phyloP scores from a whole-genome alignment of 768 basidiomycete genomes.

The Jaapia argillacea region DNA sequence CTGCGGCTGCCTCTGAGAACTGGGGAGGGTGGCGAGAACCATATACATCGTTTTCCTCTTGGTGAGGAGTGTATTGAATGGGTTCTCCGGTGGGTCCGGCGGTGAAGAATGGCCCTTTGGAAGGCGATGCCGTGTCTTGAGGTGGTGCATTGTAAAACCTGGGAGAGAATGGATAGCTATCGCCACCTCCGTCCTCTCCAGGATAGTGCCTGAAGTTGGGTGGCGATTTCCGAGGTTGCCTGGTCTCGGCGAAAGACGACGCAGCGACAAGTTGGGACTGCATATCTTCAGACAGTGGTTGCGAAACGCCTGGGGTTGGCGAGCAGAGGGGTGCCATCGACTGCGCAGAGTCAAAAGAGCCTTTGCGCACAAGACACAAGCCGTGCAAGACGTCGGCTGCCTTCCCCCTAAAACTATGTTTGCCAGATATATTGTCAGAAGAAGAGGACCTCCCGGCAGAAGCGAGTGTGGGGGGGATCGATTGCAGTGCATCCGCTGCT shows the following conservation, averaged over 20 bases:
- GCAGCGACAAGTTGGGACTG: not conserved
- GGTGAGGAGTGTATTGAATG: not conserved
- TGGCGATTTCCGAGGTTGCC: not conserved
- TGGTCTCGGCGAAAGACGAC: not conserved
- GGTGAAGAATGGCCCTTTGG: not conserved
- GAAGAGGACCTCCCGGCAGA: not conserved
- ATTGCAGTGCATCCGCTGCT: not conserved
- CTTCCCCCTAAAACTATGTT: not conserved
- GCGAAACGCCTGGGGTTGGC: not conserved
- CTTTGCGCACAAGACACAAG: too few species aligned
- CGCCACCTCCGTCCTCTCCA: not conserved
- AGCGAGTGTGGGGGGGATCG: not conserved
- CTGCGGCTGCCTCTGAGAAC: not conserved
- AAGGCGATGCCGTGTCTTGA: not conserved
- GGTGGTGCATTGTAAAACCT: not conserved
- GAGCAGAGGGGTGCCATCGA: not conserved
- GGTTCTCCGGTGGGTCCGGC: not conserved
- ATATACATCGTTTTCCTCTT: conserved; percentile 6
- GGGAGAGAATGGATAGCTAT: not conserved
- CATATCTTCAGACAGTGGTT: not conserved
- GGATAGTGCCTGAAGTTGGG: not conserved
- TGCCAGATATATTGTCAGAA: not conserved
- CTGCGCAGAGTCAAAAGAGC: not conserved
- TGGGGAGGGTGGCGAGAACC: not conserved
- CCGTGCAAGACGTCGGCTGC: not conserved